Base-by-base conservation (phyloP, 345 rosid genomes). In the Bruguiera parviflora region DNA sequence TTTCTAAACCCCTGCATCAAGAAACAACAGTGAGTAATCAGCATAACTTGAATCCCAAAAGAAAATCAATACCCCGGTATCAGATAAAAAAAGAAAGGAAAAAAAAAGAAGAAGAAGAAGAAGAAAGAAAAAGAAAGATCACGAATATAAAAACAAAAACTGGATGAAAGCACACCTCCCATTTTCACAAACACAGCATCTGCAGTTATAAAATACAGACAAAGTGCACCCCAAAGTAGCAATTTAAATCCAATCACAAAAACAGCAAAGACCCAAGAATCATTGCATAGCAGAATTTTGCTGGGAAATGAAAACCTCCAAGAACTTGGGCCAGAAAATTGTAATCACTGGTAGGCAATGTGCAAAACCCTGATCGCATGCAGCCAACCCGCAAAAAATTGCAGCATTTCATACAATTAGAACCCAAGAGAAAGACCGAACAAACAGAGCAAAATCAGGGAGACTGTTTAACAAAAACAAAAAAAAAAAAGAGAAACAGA, bases 1-100 rank as follows among this genome's bases (percentile, higher is more conserved):
- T 91, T 94, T 80, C 86, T 82, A 55, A 94, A 91, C 24, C 98
- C 98, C 97, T 90, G 82, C 65, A 74, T 21, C 79, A 63, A 18
- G 5, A 43, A 53, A 39, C 52, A 27, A 58, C 35, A 73, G 24
- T 7, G 22, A 25, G 29, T 6, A 21, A 69, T 66, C 55, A 65
- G 24, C 58, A 43, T n/a, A 20, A 1, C 5, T 24, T 65, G 47
- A 32, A n/a, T 22, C 25, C 11, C 8, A 56, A 39, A 21, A 33
- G 37, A 52, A 1, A 52, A 1, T 7, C 11, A 18, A 10, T 10
- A 31, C 28, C 7, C 24, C 27, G 0, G 19, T 5, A 19, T 47
- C 56, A 8, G 5, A 15, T 18, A 43, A 22, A 19, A n/a, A 20
- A 6, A 31, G 20, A 59, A 8, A 31, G 10, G 8, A 32, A 1